Evolutionary conservation across 1,284 basidiomycete species (phyloP).

Genomic region (Puccinia horiana): DNA sequence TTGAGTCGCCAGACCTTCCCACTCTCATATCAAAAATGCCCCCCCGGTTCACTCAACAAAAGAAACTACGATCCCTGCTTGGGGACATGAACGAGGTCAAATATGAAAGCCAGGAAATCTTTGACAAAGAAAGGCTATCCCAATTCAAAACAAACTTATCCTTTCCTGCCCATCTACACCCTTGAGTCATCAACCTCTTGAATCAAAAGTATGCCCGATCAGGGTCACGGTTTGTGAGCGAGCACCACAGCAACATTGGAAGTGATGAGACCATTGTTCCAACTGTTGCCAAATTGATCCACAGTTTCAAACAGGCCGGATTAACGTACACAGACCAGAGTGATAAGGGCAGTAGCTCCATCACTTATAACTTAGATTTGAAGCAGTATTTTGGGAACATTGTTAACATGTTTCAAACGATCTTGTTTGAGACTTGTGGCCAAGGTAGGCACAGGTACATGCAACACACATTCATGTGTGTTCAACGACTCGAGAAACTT

Average conservation of each 20-base stretch:
- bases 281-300: conserved; percentile 3
- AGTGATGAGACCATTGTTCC: conserved; percentile 5
- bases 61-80: conserved; percentile 38
- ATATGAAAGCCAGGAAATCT: not conserved
- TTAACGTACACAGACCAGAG: conserved; percentile 12
- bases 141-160: not conserved
- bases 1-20: conserved; percentile 15
- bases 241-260: not conserved
- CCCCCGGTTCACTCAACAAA: conserved; percentile 18
- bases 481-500: not conserved
- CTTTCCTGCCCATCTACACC: conserved; percentile 17
- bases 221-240: not conserved
- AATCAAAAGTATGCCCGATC: not conserved
- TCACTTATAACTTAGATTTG: not conserved
- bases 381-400: conserved; percentile 29
- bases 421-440: not conserved
- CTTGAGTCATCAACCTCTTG: not conserved
- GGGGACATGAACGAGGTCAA: conserved; percentile 20
- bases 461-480: conserved; percentile 11
- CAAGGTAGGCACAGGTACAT: not conserved
- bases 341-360: conserved; percentile 33
- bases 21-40: conserved; percentile 1
- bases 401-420: conserved; percentile 9
- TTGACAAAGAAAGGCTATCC: not conserved
- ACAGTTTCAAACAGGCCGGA: not conserved